phyloP scores from a whole-genome alignment of 352 stramenopile species.

The Pythium insidiosum region DNA sequence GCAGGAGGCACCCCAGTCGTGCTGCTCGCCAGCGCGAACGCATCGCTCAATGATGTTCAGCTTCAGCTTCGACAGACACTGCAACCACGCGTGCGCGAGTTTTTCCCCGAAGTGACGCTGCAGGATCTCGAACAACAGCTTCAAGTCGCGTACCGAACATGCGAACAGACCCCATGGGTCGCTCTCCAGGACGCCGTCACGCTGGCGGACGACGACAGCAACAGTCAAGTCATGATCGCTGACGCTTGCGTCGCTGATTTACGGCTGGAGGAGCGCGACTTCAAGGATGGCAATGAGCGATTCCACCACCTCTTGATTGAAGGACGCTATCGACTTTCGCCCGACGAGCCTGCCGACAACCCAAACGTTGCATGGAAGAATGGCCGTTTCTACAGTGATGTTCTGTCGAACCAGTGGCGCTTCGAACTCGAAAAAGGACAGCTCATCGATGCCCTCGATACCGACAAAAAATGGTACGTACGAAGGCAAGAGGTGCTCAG shows the following conservation, averaged over 20 bases:
- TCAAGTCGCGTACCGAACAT: constrained; percentile 41
- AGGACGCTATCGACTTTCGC: constrained; percentile 17
- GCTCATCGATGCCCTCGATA: constrained; percentile 70
- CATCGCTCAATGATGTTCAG: constrained; percentile 32
- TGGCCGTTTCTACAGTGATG: constrained; percentile 52
- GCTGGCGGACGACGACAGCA: constrained; percentile 4
- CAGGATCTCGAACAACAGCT: constrained; percentile 21
- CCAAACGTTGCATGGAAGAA: constrained; percentile 31
- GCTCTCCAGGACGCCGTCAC: constrained; percentile 22
- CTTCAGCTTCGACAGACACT: constrained; percentile 30
- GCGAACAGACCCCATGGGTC: constrained; percentile 30
- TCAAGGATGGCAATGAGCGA: constrained; percentile 40
- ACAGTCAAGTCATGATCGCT: no score
- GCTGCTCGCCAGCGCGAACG: constrained; percentile 26
- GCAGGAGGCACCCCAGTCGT: constrained; percentile 27
- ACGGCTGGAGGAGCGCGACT: constrained; percentile 47
- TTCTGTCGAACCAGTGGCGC: constrained; percentile 51
- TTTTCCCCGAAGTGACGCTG: constrained; percentile 28
- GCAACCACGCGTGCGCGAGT: constrained; percentile 18
- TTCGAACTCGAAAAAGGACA: constrained; percentile 42
- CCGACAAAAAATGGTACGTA: constrained; percentile 70
- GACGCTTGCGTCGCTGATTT: constrained; percentile 33
- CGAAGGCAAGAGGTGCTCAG: no score
- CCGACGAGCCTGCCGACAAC: not conserved
- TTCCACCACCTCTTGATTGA: constrained; percentile 65